Base-by-base conservation (phyloP, 139 green algal genomes). In the Pseudopediastrum boryanum region DNA sequence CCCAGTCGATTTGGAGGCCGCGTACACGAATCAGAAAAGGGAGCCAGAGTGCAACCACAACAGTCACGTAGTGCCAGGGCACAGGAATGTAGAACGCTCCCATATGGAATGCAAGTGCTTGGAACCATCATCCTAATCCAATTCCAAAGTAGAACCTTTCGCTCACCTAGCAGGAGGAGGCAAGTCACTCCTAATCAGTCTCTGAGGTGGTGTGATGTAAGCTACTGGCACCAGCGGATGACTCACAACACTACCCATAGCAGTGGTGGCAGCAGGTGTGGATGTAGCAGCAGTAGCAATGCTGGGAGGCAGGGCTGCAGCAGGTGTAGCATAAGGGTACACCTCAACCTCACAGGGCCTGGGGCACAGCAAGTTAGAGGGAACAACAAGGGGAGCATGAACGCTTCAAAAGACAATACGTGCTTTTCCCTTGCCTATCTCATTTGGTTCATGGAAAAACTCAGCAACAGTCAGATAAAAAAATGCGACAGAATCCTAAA, bases 181-280 rank as follows among this genome's bases (percentile, higher is more conserved):
- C 78, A 89, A 35, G 4, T 72, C 83, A 0, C 82, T 64, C 0
- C 23, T 16, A 48, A 90, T 89, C 27, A 38, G 62, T 7, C 64
- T 58, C 4, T 88, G 56, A 3, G 68, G 64, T 4, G 87, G 87
- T 9, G 78, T 87, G 8, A 89, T 67, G 52, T 90, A 90, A 19
- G 83, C 83, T n/a, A 90, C 78, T 19, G 87, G 85, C 0, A 62
- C 41, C 25, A 89, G 43, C 31, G 4, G 31, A 1, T 67, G 46
- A 27, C 48, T 27, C 19, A 1, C 10, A 33, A 51, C 78, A 38
- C 35, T 67, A 36, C 50, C 50, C 52, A 36, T 1, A 13, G 10
- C 42, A 67, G n/a, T 19, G 58, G 21, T 1, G n/a, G n/a, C 58
- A 33, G 25, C 64, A 41, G 35, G n/a, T 62, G 66, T 27, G 48